Conservation (phyloP, 2,329 filamentous ascomycete genomes). For the Xylaria multiplex region DNA sequence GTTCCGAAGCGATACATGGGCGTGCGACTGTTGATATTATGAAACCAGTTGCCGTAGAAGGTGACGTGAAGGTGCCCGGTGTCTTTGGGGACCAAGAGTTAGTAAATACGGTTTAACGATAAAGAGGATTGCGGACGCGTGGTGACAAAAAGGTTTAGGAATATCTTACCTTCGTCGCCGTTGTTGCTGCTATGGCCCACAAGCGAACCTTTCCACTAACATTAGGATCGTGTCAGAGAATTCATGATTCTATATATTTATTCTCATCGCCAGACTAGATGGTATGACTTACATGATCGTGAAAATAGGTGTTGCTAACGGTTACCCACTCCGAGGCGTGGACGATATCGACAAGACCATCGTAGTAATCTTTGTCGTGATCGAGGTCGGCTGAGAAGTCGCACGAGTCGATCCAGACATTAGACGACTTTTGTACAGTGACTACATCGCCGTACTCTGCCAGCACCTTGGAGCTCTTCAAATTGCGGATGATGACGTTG, state of each 20-base stretch:
- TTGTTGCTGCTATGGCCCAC: slow-evolving; percentile 68
- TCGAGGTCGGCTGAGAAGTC: slow-evolving; percentile 63
- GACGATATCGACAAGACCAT: slow-evolving; percentile 68
- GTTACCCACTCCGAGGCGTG: slow-evolving; percentile 66
- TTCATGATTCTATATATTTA: background rate
- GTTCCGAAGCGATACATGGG: slow-evolving; percentile 69
- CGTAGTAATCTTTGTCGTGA: slow-evolving; percentile 69
- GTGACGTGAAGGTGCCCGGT: slow-evolving; percentile 66
- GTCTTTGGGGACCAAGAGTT: slow-evolving; percentile 48
- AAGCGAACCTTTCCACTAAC: slow-evolving; percentile 69
- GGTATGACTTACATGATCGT: slow-evolving; percentile 55
- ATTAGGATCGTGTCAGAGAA: slow-evolving; percentile 4
- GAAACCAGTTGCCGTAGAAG: slow-evolving; percentile 66
- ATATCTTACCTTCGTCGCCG: slow-evolving; percentile 51
- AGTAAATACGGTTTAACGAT: background rate
- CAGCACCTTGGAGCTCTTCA: slow-evolving; percentile 58
- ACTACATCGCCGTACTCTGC: slow-evolving; percentile 58
- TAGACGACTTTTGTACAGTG: slow-evolving; percentile 54
- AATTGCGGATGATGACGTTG: slow-evolving; percentile 64
- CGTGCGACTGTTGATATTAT: slow-evolving; percentile 65
- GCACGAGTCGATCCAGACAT: slow-evolving; percentile 68
- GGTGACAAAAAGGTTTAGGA: background rate
- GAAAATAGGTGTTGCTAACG: slow-evolving; percentile 51
- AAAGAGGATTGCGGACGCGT: background rate
- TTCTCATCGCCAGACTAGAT: background rate